Evolutionary conservation across 345 rosid genomes (phyloP).

Genomic region (Gossypium thurberi): DNA sequence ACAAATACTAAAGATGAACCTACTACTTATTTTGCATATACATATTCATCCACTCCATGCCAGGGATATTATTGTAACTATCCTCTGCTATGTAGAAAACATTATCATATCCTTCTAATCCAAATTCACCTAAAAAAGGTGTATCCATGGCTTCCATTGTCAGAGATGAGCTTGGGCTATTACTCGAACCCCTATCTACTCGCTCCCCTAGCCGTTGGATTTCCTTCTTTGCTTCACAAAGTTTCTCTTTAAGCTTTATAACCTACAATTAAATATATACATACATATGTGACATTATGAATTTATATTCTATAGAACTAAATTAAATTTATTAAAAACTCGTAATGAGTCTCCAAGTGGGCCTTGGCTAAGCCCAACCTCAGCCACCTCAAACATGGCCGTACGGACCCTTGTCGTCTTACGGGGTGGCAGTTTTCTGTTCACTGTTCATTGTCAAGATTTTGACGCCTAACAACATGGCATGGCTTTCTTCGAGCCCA

Average conservation of each 20-base stretch:
- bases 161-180: constrained; percentile 48
- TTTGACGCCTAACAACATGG: constrained; percentile 2
- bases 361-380: constrained; percentile 26
- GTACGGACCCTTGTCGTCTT: constrained; percentile 30
- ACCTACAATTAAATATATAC: constrained; percentile 28
- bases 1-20: not conserved
- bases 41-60: constrained; percentile 53
- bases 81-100: constrained; percentile 36
- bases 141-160: constrained; percentile 39
- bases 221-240: constrained; percentile 45
- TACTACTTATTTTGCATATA: constrained; percentile 17
- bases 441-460: constrained; percentile 20
- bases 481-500: constrained; percentile 35
- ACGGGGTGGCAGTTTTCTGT: constrained; percentile 30
- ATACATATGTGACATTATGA: no score
- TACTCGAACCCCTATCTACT: constrained; percentile 34
- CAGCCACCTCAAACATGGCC: constrained; percentile 15
- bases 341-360: constrained; percentile 5
- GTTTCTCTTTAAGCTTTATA: constrained; percentile 41
- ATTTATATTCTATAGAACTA: no score
- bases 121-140: constrained; percentile 41
- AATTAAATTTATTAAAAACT: no score
- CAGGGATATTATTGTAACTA: constrained; percentile 22
- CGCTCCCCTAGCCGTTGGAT: constrained; percentile 39
- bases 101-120: constrained; percentile 34